These are phyloP conservation scores for Cladophialophora bantiana DNA, from an alignment of 2,329 filamentous ascomycete genomes.

Conservation along the genomic window DNA sequence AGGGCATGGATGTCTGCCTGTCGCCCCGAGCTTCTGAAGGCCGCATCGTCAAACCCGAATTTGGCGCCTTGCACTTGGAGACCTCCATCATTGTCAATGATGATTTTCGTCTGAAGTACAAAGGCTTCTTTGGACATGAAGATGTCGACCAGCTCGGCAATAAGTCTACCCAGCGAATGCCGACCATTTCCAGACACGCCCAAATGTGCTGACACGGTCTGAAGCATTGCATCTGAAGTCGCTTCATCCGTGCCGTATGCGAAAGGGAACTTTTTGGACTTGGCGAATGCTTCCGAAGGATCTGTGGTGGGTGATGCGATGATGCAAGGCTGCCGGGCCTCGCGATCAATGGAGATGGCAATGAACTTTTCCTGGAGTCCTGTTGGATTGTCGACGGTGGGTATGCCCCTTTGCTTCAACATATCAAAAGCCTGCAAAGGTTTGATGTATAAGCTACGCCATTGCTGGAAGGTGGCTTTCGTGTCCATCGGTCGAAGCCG, in stretches of 20 bases:
- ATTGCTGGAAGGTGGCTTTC: slow-evolving; percentile 46
- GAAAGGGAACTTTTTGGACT: slow-evolving; percentile 66
- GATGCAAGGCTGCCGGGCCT: slow-evolving; percentile 67
- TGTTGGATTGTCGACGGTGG: slow-evolving; percentile 49
- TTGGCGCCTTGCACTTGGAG: slow-evolving; percentile 62
- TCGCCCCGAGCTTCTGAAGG: slow-evolving; percentile 67
- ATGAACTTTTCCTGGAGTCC: slow-evolving; percentile 59
- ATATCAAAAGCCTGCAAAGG: slow-evolving; percentile 62
- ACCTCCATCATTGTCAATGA: slow-evolving; percentile 49
- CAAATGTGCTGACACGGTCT: slow-evolving; percentile 55
- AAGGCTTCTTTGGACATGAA: slow-evolving; percentile 72
- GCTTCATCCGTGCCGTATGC: slow-evolving; percentile 61
- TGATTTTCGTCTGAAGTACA: slow-evolving; percentile 61
- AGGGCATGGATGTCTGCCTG: slow-evolving; percentile 67
- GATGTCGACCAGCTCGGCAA: slow-evolving; percentile 63
- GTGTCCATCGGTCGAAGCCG: slow-evolving; percentile 34
- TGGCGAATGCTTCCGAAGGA: slow-evolving; percentile 51
- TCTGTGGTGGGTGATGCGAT: slow-evolving; percentile 63
- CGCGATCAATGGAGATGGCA: slow-evolving; percentile 70
- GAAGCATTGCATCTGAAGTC: slow-evolving; percentile 53
- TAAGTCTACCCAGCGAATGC: slow-evolving; percentile 56
- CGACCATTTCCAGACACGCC: slow-evolving; percentile 58
- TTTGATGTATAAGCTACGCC: slow-evolving; percentile 63
- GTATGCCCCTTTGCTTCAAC: slow-evolving; percentile 60
- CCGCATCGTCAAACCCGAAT: slow-evolving; percentile 74